Conservation (phyloP, 2,329 filamentous ascomycete species). For the Colletotrichum gigasporum region DNA sequence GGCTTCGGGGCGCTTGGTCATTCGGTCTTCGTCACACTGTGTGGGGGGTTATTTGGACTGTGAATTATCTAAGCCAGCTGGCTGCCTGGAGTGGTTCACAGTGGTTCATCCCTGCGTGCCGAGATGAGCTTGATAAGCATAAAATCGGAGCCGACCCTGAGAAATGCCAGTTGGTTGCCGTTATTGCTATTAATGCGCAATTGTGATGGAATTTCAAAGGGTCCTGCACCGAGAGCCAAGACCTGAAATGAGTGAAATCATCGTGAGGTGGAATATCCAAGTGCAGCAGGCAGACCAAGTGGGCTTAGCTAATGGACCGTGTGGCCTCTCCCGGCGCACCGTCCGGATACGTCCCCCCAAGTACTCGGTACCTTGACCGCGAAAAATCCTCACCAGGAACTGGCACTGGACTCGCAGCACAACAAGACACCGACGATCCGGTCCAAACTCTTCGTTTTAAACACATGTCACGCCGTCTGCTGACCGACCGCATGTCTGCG, state of each 20-base stretch:
- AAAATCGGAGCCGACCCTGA: background rate
- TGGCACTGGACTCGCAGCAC: slow-evolving; percentile 29
- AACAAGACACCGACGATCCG: slow-evolving; percentile 34
- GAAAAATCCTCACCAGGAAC: slow-evolving; percentile 29
- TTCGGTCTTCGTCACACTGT: slow-evolving; percentile 22
- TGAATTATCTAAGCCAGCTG: background rate
- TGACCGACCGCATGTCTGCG: slow-evolving; percentile 32
- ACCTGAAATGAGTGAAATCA: background rate
- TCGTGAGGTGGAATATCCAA: too few relatives aligned
- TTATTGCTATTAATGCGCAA: background rate
- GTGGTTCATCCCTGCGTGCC: background rate
- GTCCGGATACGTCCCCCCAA: background rate
- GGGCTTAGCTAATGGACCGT: slow-evolving; percentile 7
- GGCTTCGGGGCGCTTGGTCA: slow-evolving; percentile 8
- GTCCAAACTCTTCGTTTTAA: slow-evolving; percentile 26
- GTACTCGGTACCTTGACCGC: slow-evolving; percentile 24
- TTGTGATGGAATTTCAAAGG: background rate
- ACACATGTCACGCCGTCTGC: slow-evolving; percentile 31
- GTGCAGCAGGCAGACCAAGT: too few relatives aligned
- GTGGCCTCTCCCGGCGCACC: background rate
- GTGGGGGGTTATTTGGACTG: background rate
- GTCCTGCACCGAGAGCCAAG: too few relatives aligned
- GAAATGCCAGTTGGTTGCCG: too few relatives aligned
- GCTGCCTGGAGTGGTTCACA: too few relatives aligned
- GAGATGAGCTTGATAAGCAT: background rate